Conservation (phyloP, 2,329 filamentous ascomycete genomes). For the Alternaria rosae region DNA sequence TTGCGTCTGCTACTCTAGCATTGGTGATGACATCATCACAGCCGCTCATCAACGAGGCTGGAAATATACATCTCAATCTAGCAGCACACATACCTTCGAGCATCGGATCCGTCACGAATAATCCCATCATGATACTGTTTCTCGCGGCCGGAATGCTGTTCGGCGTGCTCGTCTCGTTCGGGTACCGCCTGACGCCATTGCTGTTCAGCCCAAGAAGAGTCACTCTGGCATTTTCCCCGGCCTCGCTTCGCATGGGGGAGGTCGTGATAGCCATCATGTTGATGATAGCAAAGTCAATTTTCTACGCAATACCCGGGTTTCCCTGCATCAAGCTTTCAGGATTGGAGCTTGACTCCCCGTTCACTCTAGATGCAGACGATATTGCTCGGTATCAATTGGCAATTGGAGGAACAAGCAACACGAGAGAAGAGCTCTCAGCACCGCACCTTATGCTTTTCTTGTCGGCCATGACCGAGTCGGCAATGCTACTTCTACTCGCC, state of each 20-base stretch:
- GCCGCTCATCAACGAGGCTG: no score
- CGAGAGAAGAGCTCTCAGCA: background rate
- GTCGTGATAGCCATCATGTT: conserved; percentile 8
- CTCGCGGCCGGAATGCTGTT: background rate
- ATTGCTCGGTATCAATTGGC: conserved; percentile 2
- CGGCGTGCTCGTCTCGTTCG: conserved; percentile 5
- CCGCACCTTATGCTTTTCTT: conserved; percentile 7
- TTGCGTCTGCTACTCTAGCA: background rate
- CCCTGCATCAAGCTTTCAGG: background rate
- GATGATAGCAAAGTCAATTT: conserved; percentile 1
- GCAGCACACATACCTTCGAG: no score
- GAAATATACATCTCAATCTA: no score
- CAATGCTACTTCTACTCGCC: conserved; percentile 15
- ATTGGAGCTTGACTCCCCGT: conserved; percentile 2
- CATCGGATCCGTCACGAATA: background rate
- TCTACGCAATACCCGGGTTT: background rate
- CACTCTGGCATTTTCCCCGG: conserved; percentile 11
- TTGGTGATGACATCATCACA: background rate
- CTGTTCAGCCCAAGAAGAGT: background rate
- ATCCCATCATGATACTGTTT: background rate
- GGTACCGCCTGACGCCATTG: conserved; percentile 10
- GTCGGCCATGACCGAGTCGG: conserved; percentile 11
- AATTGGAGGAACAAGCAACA: background rate
- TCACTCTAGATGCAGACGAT: conserved; percentile 7
- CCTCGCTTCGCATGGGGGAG: conserved; percentile 7